Conservation (phyloP, 179 eudicot species). For the Actinidia chinensis region DNA sequence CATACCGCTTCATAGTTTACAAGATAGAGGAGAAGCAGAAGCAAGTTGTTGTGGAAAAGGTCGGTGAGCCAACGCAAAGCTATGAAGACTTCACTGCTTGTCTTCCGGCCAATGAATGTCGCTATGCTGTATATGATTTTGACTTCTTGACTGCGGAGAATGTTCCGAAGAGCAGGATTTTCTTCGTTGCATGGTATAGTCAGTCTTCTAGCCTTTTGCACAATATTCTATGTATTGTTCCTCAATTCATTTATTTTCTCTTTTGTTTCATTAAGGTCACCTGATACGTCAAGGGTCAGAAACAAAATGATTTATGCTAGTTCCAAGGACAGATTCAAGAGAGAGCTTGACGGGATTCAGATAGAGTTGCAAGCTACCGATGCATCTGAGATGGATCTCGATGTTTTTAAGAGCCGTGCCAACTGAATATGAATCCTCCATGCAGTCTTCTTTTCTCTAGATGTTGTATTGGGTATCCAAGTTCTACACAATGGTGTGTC, state of each 20-base stretch:
- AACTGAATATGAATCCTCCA: constrained; percentile 21
- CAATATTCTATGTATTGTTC: not conserved
- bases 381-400: constrained; percentile 51
- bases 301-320: constrained; percentile 51
- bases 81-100: constrained; percentile 36
- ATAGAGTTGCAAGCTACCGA: constrained; percentile 51
- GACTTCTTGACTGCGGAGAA: constrained; percentile 38
- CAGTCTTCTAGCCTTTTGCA: not conserved
- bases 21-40: constrained; percentile 42
- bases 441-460: constrained; percentile 15
- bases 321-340: constrained; percentile 54
- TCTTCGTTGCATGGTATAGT: constrained; percentile 39
- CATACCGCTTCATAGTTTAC: constrained; percentile 30
- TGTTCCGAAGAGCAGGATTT: constrained; percentile 36
- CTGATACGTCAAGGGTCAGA: constrained; percentile 47
- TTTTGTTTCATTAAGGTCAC: constrained; percentile 32
- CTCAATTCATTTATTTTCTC: not conserved
- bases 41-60: constrained; percentile 36
- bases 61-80: constrained; percentile 35
- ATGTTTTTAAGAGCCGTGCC: constrained; percentile 46
- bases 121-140: constrained; percentile 38
- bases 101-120: constrained; percentile 38
- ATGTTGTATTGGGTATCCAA: constrained; percentile 15
- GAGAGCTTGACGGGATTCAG: constrained; percentile 54
- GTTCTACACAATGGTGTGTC: constrained; percentile 2